Evolutionary conservation across 495 filamentous ascomycete genomes (phyloP).

Genomic region (Hyaloscypha hepaticicola): DNA sequence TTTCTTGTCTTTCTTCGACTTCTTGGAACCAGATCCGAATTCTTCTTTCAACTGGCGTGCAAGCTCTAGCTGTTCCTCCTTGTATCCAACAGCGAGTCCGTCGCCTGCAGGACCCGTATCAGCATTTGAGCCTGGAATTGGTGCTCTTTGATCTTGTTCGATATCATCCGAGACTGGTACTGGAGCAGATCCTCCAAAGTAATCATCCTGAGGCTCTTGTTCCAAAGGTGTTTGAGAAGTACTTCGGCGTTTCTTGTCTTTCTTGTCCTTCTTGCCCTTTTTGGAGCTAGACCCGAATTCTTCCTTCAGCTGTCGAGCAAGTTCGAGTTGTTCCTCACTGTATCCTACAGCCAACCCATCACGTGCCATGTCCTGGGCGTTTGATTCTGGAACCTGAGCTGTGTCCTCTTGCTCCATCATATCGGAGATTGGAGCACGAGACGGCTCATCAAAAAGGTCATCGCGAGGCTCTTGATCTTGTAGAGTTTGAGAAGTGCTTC

Average conservation of each 20-base stretch:
- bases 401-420: not conserved
- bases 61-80: conserved; percentile 30
- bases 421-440: conserved; percentile 2
- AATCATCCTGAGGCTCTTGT: conserved; percentile 11
- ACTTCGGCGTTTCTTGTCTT: conserved; percentile 33
- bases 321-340: conserved; percentile 30
- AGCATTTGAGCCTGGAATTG: not conserved
- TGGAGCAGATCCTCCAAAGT: conserved; percentile 19
- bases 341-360: conserved; percentile 29
- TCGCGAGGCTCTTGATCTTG: conserved; percentile 9
- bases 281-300: conserved; percentile 32
- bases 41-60: conserved; percentile 35
- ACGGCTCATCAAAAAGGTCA: conserved; percentile 18
- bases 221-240: conserved; percentile 20
- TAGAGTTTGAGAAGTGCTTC: conserved; percentile 23
- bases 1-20: conserved; percentile 41
- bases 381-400: not conserved
- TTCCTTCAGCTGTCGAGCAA: conserved; percentile 42
- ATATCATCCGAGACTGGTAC: not conserved
- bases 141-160: not conserved
- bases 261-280: conserved; percentile 45
- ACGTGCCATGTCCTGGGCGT: not conserved
- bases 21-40: conserved; percentile 33
- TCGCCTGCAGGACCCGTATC: conserved; percentile 14
- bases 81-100: conserved; percentile 27